These are phyloP conservation scores for Acacia confusa DNA, from an alignment of 306 rosid genomes.

Conservation along the genomic window DNA sequence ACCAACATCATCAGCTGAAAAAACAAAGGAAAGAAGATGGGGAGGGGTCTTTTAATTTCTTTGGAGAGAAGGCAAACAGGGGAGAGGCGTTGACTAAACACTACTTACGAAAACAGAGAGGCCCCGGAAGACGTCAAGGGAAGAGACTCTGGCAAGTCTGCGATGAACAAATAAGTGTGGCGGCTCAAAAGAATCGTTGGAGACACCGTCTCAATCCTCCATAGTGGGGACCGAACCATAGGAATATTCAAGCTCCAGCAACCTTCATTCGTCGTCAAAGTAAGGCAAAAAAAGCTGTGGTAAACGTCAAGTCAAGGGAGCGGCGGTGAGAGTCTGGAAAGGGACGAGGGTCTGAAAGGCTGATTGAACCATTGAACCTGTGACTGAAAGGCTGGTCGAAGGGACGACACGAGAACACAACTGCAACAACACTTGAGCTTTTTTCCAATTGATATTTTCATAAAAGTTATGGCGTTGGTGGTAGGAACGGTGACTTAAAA, in stretches of 20 bases:
- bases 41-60: background rate
- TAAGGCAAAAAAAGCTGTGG: background rate
- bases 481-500: no score
- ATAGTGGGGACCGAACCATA: conserved; percentile 30
- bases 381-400: no score
- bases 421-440: no score
- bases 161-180: background rate
- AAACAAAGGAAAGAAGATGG: background rate
- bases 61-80: background rate
- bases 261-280: background rate
- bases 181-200: conserved; percentile 25
- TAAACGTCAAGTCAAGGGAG: background rate
- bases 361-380: no score
- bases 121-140: conserved; percentile 93
- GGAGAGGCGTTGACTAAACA: conserved; percentile 10
- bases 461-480: no score
- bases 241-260: conserved; percentile 8
- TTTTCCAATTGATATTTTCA: no score
- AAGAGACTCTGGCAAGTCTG: conserved; percentile 54
- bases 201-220: conserved; percentile 52
- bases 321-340: no score
- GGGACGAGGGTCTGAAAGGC: no score
- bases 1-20: conserved; percentile 84
- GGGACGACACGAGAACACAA: no score
- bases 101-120: conserved; percentile 76